A percentile compares a stretch with the other conserved stretches of the same genome.
Evolutionary conservation across 73 alveolate species (phyloP).

Genomic region (Symbiodinium pilosum): DNA sequence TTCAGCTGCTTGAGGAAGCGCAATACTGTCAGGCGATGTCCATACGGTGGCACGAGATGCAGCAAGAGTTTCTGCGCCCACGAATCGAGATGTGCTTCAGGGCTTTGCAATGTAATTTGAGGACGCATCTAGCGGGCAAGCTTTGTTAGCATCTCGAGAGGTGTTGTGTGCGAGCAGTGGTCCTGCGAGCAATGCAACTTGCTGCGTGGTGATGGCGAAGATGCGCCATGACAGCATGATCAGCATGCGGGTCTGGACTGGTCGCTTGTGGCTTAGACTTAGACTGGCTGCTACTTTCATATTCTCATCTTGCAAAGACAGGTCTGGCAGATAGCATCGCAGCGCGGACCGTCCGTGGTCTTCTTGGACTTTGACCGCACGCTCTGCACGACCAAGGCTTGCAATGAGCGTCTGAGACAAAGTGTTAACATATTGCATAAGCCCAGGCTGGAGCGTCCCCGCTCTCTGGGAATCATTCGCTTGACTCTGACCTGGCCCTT

Average conservation of each 20-base stretch:
- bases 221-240: not conserved
- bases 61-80: conserved; percentile 65
- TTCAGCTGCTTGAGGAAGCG: too few species aligned
- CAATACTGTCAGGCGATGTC: conserved; percentile 36
- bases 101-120: too few species aligned
- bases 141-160: not conserved
- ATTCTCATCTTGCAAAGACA: not conserved
- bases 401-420: not conserved
- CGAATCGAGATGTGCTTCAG: conserved; percentile 10
- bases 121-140: not conserved
- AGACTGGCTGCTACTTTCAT: too few species aligned
- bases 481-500: conserved; percentile 35
- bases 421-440: too few species aligned
- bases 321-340: conserved; percentile 69
- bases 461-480: conserved; percentile 32
- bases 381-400: conserved; percentile 68
- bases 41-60: conserved; percentile 74
- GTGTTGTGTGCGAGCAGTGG: conserved; percentile 86
- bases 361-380: conserved; percentile 85
- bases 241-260: too few species aligned
- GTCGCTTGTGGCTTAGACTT: too few species aligned
- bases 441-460: conserved; percentile 79
- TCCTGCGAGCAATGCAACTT: conserved; percentile 57
- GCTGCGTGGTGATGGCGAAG: conserved; percentile 88
- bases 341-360: conserved; percentile 38